Evolutionary conservation across 495 filamentous ascomycete genomes (phyloP), one percentile per base, ranked within the genome.

Genomic region (Xylaria nigripes): DNA sequence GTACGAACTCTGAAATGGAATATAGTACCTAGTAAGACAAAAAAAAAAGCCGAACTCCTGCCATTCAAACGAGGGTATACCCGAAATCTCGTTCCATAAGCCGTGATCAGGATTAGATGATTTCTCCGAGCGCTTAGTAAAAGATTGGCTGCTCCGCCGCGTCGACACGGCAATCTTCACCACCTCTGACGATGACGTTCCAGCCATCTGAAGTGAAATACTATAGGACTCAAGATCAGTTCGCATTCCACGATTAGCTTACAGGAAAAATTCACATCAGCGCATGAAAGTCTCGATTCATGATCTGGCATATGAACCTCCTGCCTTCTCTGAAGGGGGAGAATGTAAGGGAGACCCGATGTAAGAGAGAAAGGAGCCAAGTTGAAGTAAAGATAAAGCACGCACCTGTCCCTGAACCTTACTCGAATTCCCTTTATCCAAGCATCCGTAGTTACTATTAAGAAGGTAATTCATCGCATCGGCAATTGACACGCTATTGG

Each of bases 341-440:
- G 25, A 29, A 4, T 29, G 25, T 9, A 22, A 30, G 34, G 10
- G 4, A 16, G 13, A n/a, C n/a, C n/a, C n/a, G n/a, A n/a, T n/a
- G n/a, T 10, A 29, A 29, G 2, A 45, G 15, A 22, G 2, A 22
- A n/a, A 38, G n/a, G 5, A 7, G 4, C 25, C 2, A n/a, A 29
- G 9, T 29, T 29, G 9, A 4, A 3, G 36, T 12, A 40, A 40
- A 40, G 2, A 3, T 8, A 16, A 16, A 40, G 2, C 9, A 12
- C 53, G 43, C 27, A 55, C 53, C 46, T 44, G 36, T 36, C 53
- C 53, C 36, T 55, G 53, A 19, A 55, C 53, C 46, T 43, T 44
- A 6, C 2, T 36, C 21, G 8, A 1, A 16, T 55, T 24, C 19
- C 40, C 53, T 10, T 16, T 6, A 29, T 55, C 53, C 22, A 55